Evolutionary conservation across 768 basidiomycete species (phyloP), one percentile per base, ranked within the genome.

Genomic region (Rhizopogon rudus): DNA sequence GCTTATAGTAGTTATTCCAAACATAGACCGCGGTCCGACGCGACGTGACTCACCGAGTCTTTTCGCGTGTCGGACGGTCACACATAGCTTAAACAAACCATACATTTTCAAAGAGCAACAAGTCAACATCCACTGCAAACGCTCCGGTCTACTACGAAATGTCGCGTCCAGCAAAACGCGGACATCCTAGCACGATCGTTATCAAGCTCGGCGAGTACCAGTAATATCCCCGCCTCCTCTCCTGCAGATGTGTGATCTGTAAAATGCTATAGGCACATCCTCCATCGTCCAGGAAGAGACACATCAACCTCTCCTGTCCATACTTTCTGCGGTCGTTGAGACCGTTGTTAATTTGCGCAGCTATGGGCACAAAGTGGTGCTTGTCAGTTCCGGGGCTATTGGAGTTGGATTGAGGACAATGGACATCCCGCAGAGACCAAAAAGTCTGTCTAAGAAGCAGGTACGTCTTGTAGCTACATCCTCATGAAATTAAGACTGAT

Each of bases 331-430:
- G 0, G 78, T 98, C 44, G 94, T 95, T 33, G 96, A 99, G 71
- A 92, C 93, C 0, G 92, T 93, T 13, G 79, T 92, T 14, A 72
- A 83, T 35, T 80, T 99, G 14, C 82, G 86, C 45, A 73, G 77
- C 5, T 75, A 86, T 42, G 96, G 96, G 0, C 96, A 99, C 74
- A 89, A 93, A 64, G 91, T 98, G 52, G 91, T 98, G 4, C 83
- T 99, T 10, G 93, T 97, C 56, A 93, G 90, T 63, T 97, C 94
- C 20, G 97, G 97, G 1, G 97, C 97, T n/a, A 98, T 98, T 56
- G 97, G 88, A 0, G 92, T 98, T 16, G 97, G 97, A 0, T 69
- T 98, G 57, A 87, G 93, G 67, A 80, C 94, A 40, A 98, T 99
- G 97, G 79, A 84, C 37, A 72, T 97, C 57, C 77, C 85, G 12